phyloP scores from a whole-genome alignment of 2,329 filamentous ascomycete genomes.

The Endoconidiophora laricicola region DNA sequence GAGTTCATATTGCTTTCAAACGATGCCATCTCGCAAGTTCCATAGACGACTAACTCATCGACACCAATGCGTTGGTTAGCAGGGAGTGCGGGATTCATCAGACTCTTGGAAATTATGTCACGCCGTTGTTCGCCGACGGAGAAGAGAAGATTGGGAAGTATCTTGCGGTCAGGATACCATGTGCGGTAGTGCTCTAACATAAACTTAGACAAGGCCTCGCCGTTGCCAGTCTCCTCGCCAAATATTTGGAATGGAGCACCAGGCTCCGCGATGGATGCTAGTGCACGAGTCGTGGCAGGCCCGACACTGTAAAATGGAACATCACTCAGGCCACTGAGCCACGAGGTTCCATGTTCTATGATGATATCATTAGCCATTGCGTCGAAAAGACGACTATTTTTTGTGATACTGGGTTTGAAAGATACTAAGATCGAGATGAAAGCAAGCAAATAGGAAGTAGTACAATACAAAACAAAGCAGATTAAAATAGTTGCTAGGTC shows the following conservation, averaged over 20 bases:
- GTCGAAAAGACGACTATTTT: neutral
- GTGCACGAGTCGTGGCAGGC: slow-evolving; percentile 60
- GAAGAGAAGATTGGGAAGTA: slow-evolving; percentile 57
- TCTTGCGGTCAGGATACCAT: slow-evolving; percentile 27
- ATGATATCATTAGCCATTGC: neutral
- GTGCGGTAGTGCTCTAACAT: slow-evolving; percentile 62
- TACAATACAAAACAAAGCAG: neutral
- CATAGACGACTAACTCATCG: slow-evolving; percentile 71
- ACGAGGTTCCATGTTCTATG: slow-evolving; percentile 6
- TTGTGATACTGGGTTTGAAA: neutral
- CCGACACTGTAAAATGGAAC: slow-evolving; percentile 62
- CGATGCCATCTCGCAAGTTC: slow-evolving; percentile 64
- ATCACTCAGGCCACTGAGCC: slow-evolving; percentile 20
- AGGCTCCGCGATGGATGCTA: slow-evolving; percentile 23
- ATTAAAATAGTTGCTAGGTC: neutral
- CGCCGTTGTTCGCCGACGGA: slow-evolving; percentile 77
- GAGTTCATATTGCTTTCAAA: slow-evolving; percentile 52
- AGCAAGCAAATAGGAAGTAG: neutral
- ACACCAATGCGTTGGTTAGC: slow-evolving; percentile 42
- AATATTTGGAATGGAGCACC: slow-evolving; percentile 40
- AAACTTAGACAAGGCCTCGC: slow-evolving; percentile 58
- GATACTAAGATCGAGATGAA: too few species aligned
- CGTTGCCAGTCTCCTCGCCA: slow-evolving; percentile 71
- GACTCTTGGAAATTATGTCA: slow-evolving; percentile 72
- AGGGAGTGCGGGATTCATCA: slow-evolving; percentile 43